These are phyloP conservation scores for Alternaria alternata DNA, from an alignment of 2,329 filamentous ascomycete genomes.

Conservation along the genomic window DNA sequence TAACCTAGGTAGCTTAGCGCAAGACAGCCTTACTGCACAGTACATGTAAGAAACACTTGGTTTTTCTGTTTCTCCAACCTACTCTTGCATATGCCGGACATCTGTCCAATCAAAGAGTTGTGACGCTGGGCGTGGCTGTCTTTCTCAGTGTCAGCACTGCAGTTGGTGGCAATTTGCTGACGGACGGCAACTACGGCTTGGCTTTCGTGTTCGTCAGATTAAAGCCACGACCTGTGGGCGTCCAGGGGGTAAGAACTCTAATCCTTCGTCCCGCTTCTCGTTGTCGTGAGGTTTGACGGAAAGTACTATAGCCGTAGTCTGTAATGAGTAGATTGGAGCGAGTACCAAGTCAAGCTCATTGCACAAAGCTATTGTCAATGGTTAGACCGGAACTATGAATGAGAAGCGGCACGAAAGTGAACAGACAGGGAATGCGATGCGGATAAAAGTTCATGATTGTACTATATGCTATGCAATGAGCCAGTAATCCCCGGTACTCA, in stretches of 20 bases:
- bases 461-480: conserved; percentile 14
- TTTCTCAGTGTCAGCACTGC: not conserved
- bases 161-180: conserved; percentile 1
- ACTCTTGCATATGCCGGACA: not conserved
- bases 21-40: not conserved
- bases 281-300: not conserved
- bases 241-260: conserved; percentile 2
- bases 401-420: not conserved
- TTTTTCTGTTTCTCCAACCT: not conserved
- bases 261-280: not conserved
- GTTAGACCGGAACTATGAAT: not conserved
- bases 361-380: not conserved
- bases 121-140: not conserved
- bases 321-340: not conserved
- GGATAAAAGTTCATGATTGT: conserved; percentile 9
- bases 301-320: not conserved
- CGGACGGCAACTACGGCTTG: conserved; percentile 1
- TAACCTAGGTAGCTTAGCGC: not conserved
- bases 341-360: not conserved
- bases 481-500: not conserved
- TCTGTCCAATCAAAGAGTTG: not conserved
- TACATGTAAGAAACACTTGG: not conserved
- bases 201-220: not conserved
- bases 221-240: not conserved
- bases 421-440: not conserved